These are phyloP conservation scores for Paramecium sexaurelia DNA, from an alignment of 73 alveolate genomes.

Conservation along the genomic window DNA sequence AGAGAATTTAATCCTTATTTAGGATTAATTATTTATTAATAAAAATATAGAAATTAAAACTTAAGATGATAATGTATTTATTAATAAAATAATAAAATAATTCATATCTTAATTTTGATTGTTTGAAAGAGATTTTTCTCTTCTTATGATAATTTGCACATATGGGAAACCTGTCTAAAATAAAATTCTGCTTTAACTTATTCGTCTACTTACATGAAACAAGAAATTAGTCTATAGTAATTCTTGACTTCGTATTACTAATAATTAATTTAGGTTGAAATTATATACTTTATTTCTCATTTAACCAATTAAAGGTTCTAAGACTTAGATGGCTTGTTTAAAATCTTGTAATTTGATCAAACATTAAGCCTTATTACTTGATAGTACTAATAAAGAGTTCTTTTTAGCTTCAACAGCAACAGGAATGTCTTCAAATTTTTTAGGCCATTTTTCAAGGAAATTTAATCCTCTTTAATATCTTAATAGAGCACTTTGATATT, in stretches of 20 bases:
- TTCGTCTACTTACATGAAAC: background rate
- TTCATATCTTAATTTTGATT: background rate
- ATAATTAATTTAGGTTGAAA: background rate
- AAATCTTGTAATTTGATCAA: background rate
- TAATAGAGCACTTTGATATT: background rate
- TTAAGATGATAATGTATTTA: no score
- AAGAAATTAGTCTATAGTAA: background rate
- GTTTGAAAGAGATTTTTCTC: background rate
- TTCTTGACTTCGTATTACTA: background rate
- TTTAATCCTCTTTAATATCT: background rate
- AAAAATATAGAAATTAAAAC: no score
- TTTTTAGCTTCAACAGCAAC: background rate
- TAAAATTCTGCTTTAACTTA: background rate
- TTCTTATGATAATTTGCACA: background rate
- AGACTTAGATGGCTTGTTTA: background rate
- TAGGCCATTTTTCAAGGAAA: conserved; percentile 19
- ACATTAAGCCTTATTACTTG: background rate
- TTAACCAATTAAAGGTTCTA: background rate
- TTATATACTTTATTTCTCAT: background rate
- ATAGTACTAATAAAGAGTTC: background rate
- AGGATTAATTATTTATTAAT: no score
- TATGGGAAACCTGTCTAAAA: background rate
- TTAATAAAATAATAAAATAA: background rate
- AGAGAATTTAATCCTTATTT: no score
- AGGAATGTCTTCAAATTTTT: background rate